A percentile compares a stretch with the other conserved stretches of the same genome.
These are phyloP conservation scores for Cupressus sempervirens DNA, from an alignment of 75 land plant species.

Conservation along the genomic window DNA sequence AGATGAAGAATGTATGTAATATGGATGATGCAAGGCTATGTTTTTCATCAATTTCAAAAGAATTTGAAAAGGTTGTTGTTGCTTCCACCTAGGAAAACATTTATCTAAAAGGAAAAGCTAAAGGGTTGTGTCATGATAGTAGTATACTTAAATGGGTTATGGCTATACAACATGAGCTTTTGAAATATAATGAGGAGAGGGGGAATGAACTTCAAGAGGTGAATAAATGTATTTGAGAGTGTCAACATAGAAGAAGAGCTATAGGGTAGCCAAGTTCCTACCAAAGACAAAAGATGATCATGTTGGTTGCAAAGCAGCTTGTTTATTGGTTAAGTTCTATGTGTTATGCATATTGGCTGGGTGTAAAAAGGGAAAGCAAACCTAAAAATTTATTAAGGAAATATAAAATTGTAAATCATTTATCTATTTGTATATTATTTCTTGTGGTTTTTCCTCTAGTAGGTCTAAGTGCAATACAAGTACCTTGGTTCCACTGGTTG, in stretches of 20 bases:
- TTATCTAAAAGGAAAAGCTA: background rate
- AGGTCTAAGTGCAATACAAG: too few species aligned
- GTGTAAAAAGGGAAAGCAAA: too few species aligned
- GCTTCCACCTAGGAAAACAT: slow-evolving; percentile 72
- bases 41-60: slow-evolving; percentile 54
- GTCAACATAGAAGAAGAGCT: slow-evolving; percentile 76
- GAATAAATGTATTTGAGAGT: slow-evolving; percentile 67
- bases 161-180: slow-evolving; percentile 84
- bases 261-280: too few species aligned
- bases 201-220: slow-evolving; percentile 64
- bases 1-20: slow-evolving; percentile 67
- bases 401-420: too few species aligned
- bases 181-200: slow-evolving; percentile 63
- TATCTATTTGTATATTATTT: too few species aligned
- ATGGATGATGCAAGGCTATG: slow-evolving; percentile 72
- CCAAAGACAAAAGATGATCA: too few species aligned
- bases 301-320: too few species aligned
- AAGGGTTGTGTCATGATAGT: slow-evolving; percentile 66
- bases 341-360: too few species aligned
- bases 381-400: too few species aligned
- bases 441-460: too few species aligned
- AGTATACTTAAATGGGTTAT: slow-evolving; percentile 82
- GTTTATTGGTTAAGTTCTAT: too few species aligned
- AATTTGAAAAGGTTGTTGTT: slow-evolving; percentile 63
- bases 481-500: too few species aligned